phyloP scores from a whole-genome alignment of 176 grass and related monocot genomes.

The Bonia amplexicaulis region DNA sequence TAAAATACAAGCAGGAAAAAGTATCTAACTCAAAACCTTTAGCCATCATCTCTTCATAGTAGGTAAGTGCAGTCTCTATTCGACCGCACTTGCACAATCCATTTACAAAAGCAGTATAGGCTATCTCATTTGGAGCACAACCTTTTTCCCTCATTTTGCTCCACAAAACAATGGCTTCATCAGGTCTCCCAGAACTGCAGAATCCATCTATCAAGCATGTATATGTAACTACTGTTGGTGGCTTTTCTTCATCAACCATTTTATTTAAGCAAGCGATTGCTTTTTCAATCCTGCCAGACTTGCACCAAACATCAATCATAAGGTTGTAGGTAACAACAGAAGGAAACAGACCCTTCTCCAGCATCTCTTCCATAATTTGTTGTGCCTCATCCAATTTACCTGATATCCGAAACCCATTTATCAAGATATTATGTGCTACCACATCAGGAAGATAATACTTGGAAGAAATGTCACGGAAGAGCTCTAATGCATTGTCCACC shows the following conservation, averaged over 20 bases:
- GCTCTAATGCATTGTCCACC: conserved; percentile 41
- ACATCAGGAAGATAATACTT: conserved; percentile 85
- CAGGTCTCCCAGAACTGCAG: conserved; percentile 44
- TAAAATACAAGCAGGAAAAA: conserved; percentile 63
- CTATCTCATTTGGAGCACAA: conserved; percentile 59
- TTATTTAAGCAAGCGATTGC: conserved; percentile 55
- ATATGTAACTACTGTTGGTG: conserved; percentile 72
- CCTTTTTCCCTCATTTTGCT: conserved; percentile 63
- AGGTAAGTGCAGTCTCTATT: conserved; percentile 46
- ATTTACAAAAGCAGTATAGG: conserved; percentile 73
- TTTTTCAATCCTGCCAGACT: conserved; percentile 58
- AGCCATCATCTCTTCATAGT: conserved; percentile 62
- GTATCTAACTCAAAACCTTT: conserved; percentile 62
- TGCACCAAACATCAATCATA: conserved; percentile 93
- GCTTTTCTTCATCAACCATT: conserved; percentile 66
- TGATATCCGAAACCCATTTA: conserved; percentile 74
- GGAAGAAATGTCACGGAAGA: conserved; percentile 69
- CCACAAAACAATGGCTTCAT: conserved; percentile 59
- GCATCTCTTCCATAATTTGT: conserved; percentile 73
- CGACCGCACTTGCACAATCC: conserved; percentile 78
- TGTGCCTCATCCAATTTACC: conserved; percentile 65
- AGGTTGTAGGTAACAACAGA: conserved; percentile 88
- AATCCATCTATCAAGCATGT: conserved; percentile 87
- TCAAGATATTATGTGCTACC: conserved; percentile 89
- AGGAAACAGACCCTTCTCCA: conserved; percentile 62